A percentile compares a stretch with the other conserved stretches of the same genome.
These are phyloP conservation scores for Gomphus bonarii DNA, from an alignment of 1,284 basidiomycete genomes.

Conservation along the genomic window DNA sequence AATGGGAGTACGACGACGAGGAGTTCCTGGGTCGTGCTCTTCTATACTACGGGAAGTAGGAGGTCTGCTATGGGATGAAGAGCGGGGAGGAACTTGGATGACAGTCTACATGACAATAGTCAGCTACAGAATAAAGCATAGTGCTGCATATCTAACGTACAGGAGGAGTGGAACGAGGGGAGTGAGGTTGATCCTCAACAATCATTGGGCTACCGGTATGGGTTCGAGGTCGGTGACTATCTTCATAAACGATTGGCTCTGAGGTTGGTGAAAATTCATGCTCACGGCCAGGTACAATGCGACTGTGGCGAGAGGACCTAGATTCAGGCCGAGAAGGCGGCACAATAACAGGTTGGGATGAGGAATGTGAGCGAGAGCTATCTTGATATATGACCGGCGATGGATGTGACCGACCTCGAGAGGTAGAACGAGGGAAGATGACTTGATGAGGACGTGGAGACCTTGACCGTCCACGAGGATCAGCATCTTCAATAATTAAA, in stretches of 20 bases:
- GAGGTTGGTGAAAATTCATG: not conserved
- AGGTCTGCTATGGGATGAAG: not conserved
- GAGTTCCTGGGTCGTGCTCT: not conserved
- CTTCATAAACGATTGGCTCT: not conserved
- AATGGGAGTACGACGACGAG: not conserved
- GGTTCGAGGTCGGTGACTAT: not conserved
- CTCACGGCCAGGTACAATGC: not conserved
- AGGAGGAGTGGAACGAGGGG: not conserved
- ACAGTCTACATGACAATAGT: not conserved
- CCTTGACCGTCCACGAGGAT: constrained; percentile 12
- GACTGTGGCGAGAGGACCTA: not conserved
- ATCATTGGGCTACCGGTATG: not conserved
- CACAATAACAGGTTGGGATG: not conserved
- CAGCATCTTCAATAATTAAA: not conserved
- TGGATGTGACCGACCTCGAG: constrained; percentile 1
- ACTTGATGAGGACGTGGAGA: constrained; percentile 12
- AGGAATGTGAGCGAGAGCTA: not conserved
- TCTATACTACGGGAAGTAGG: not conserved
- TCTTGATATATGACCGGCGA: constrained; percentile 14
- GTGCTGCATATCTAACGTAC: not conserved
- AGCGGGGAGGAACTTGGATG: not conserved
- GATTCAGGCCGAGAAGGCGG: not conserved
- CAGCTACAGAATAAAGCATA: constrained; percentile 1
- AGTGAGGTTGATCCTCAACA: not conserved
- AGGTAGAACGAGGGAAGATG: not conserved